Percentiles rank a stretch among this genome's conserved stretches.
Evolutionary conservation across 345 rosid genomes (phyloP).

Genomic region (Pugionium dolabratum): DNA sequence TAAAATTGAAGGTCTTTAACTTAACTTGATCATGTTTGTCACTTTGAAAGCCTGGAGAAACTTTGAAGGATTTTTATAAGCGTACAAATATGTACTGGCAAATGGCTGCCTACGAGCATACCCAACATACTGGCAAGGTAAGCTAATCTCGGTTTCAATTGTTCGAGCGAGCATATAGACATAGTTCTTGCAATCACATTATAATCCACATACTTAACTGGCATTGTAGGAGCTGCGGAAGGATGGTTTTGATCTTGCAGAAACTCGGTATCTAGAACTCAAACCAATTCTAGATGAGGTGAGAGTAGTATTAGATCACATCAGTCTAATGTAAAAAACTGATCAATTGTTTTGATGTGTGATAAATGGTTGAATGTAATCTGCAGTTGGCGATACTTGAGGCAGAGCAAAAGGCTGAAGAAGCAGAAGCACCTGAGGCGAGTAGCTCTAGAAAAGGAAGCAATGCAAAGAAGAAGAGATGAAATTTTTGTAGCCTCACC

Average conservation of each 20-base stretch:
- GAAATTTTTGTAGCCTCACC: conserved; percentile 15
- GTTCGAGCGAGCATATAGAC: background rate
- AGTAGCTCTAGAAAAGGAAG: conserved; percentile 66
- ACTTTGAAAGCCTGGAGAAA: conserved; percentile 80
- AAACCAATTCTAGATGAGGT: conserved; percentile 97
- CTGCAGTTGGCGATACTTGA: conserved; percentile 74
- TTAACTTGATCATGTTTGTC: conserved; percentile 26
- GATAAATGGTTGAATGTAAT: conserved; percentile 21
- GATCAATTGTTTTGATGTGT: conserved; percentile 9
- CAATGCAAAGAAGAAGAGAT: conserved; percentile 57
- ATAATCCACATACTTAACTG: background rate
- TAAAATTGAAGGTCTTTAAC: conserved; percentile 17
- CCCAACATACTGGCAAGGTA: conserved; percentile 98
- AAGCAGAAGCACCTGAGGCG: conserved; percentile 71
- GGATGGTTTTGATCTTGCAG: conserved; percentile 96
- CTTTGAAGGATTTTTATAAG: conserved; percentile 85
- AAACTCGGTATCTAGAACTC: conserved; percentile 79
- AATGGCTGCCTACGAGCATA: conserved; percentile 98
- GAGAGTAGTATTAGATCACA: conserved; percentile 19
- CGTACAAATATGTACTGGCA: conserved; percentile 97
- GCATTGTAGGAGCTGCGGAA: conserved; percentile 77
- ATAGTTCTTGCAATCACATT: too few relatives aligned
- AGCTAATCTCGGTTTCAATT: conserved; percentile 15
- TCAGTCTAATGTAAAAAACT: background rate
- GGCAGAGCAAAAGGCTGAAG: conserved; percentile 95